phyloP scores from a whole-genome alignment of 495 filamentous ascomycete species.

The Pseudomonodictys pantanalensis region DNA sequence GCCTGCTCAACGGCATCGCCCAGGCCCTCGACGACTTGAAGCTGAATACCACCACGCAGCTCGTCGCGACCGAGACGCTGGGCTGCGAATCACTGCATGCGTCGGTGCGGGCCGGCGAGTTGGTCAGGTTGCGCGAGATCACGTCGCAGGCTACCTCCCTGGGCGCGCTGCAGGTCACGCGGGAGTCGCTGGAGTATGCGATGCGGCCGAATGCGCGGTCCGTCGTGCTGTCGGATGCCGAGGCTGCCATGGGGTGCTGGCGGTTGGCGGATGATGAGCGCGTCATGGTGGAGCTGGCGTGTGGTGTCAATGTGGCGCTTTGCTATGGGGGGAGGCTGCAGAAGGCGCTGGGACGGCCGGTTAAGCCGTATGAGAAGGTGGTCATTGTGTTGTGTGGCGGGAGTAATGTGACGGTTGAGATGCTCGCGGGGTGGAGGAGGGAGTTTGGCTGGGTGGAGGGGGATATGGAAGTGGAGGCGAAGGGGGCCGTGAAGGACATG shows the following conservation, averaged over 20 bases:
- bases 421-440: slow-evolving; percentile 61
- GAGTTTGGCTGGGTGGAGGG: slow-evolving; percentile 45
- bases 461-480: background rate
- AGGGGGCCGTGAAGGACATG: background rate
- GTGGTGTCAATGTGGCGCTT: slow-evolving; percentile 60
- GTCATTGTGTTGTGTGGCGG: slow-evolving; percentile 89
- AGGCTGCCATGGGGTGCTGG: slow-evolving; percentile 74
- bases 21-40: slow-evolving; percentile 58
- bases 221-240: slow-evolving; percentile 70
- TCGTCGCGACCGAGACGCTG: slow-evolving; percentile 78
- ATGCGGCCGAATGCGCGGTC: slow-evolving; percentile 54
- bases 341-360: slow-evolving; percentile 56
- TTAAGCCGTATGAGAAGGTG: slow-evolving; percentile 62
- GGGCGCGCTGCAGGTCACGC: slow-evolving; percentile 70
- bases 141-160: slow-evolving; percentile 78
- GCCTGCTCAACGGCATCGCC: slow-evolving; percentile 76
- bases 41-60: slow-evolving; percentile 45
- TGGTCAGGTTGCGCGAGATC: slow-evolving; percentile 69
- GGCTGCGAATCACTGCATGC: slow-evolving; percentile 72
- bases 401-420: slow-evolving; percentile 66
- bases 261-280: slow-evolving; percentile 78
- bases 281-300: slow-evolving; percentile 75
- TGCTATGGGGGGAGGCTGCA: slow-evolving; percentile 62
- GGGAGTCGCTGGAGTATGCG: slow-evolving; percentile 66
- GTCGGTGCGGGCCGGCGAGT: slow-evolving; percentile 56